phyloP scores from a whole-genome alignment of 2,329 filamentous ascomycete species.

The Fusarium nelsonii region DNA sequence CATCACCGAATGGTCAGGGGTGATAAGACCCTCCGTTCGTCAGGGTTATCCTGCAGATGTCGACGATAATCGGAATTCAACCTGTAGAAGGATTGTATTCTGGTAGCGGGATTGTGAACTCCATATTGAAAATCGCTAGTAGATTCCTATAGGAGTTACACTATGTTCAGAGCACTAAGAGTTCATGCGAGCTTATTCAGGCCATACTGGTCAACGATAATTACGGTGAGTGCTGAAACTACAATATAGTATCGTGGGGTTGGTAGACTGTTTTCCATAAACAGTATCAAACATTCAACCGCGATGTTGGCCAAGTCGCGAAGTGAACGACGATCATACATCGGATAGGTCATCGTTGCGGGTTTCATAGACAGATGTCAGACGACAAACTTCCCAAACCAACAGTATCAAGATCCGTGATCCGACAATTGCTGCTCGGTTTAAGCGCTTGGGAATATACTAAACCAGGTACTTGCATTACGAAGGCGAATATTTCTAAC shows the following conservation, averaged over 20 bases:
- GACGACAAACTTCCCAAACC: neutral
- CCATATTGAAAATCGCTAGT: neutral
- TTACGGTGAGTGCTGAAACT: neutral
- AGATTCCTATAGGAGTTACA: neutral
- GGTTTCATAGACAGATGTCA: conserved; percentile 4
- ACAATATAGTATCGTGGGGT: neutral
- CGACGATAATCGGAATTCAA: neutral
- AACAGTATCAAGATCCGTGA: neutral
- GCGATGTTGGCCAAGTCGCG: neutral
- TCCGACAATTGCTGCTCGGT: neutral
- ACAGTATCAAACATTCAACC: neutral
- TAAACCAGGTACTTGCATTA: neutral
- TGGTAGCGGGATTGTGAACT: neutral
- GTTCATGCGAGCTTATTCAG: neutral
- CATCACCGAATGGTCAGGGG: conserved; percentile 14
- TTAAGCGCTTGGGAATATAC: neutral
- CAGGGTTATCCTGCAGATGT: neutral
- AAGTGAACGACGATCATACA: neutral
- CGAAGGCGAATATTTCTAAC: neutral
- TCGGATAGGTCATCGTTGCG: neutral
- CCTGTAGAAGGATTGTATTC: neutral
- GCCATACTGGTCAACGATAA: neutral
- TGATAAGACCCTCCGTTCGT: conserved; percentile 3
- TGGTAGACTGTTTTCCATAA: neutral
- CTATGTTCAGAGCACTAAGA: neutral